These are phyloP conservation scores for Nemania diffusa DNA, from an alignment of 2,329 filamentous ascomycete genomes.

Conservation along the genomic window DNA sequence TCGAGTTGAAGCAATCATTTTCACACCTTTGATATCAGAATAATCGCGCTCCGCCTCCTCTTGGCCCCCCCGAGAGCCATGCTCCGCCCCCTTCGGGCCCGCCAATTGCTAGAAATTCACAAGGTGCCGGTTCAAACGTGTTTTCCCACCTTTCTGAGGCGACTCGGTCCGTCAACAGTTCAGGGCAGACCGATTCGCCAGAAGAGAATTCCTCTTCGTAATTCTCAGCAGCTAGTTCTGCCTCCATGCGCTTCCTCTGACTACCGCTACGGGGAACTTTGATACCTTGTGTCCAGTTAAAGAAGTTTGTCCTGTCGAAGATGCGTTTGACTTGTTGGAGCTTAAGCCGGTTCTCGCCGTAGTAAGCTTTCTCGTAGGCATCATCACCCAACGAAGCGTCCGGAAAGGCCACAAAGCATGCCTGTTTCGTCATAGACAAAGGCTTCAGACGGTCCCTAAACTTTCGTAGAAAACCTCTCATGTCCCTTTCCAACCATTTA, in stretches of 20 bases:
- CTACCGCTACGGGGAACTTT: constrained; percentile 4
- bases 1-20: no score
- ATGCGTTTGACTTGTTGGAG: constrained; percentile 45
- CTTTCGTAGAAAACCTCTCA: constrained; percentile 39
- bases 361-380: constrained; percentile 47
- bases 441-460: constrained; percentile 41
- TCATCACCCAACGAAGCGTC: constrained; percentile 29
- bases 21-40: no score
- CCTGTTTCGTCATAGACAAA: constrained; percentile 39
- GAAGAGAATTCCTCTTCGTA: neutral
- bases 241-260: neutral
- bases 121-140: constrained; percentile 9
- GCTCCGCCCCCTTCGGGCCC: constrained; percentile 8
- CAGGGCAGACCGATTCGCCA: neutral
- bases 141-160: constrained; percentile 9
- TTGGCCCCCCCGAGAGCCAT: neutral
- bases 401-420: constrained; percentile 49
- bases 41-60: constrained; percentile 3
- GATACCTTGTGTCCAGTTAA: constrained; percentile 46
- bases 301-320: constrained; percentile 47
- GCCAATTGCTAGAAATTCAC: constrained; percentile 12
- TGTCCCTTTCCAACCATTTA: constrained; percentile 49
- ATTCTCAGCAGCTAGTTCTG: neutral
- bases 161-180: constrained; percentile 1
- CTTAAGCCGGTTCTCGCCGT: constrained; percentile 43